phyloP scores from a whole-genome alignment of 2,329 filamentous ascomycete genomes.

The Acephala macrosclerotiorum region DNA sequence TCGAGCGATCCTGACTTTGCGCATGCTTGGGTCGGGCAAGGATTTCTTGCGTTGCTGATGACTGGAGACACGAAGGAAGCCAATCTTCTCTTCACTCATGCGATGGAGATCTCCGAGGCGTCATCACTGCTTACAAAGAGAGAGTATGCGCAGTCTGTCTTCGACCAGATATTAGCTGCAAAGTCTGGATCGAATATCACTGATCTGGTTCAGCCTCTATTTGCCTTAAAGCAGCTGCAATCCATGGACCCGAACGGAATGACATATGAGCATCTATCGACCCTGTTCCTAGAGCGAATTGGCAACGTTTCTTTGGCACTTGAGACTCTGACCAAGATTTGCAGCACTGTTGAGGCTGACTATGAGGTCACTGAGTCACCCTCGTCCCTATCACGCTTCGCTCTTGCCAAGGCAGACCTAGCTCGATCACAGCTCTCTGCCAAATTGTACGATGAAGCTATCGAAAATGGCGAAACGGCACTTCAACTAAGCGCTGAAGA shows the following conservation, averaged over 20 bases:
- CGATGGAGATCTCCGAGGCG: slow-evolving; percentile 88
- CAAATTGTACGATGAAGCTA: slow-evolving; percentile 69
- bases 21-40: slow-evolving; percentile 93
- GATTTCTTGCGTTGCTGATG: slow-evolving; percentile 78
- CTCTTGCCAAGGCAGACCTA: slow-evolving; percentile 85
- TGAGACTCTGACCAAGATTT: slow-evolving; percentile 69
- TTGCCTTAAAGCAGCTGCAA: slow-evolving; percentile 84
- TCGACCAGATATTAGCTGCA: slow-evolving; percentile 77
- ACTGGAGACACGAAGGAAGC: slow-evolving; percentile 78
- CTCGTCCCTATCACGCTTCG: slow-evolving; percentile 76
- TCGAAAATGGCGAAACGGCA: slow-evolving; percentile 82
- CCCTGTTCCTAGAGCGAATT: slow-evolving; percentile 83
- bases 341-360: slow-evolving; percentile 74
- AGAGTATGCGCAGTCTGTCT: slow-evolving; percentile 81
- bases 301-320: slow-evolving; percentile 72
- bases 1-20: slow-evolving; percentile 94
- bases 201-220: slow-evolving; percentile 83
- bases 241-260: slow-evolving; percentile 75
- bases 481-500: slow-evolving; percentile 80
- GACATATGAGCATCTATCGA: slow-evolving; percentile 77
- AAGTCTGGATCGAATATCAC: slow-evolving; percentile 58
- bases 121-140: slow-evolving; percentile 76
- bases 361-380: slow-evolving; percentile 86
- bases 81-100: slow-evolving; percentile 86
- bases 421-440: slow-evolving; percentile 82